Percentiles rank a stretch among this genome's conserved stretches.
These are phyloP conservation scores for Ceratocystis cubensis DNA, from an alignment of 2,329 filamentous ascomycete species.

Conservation along the genomic window DNA sequence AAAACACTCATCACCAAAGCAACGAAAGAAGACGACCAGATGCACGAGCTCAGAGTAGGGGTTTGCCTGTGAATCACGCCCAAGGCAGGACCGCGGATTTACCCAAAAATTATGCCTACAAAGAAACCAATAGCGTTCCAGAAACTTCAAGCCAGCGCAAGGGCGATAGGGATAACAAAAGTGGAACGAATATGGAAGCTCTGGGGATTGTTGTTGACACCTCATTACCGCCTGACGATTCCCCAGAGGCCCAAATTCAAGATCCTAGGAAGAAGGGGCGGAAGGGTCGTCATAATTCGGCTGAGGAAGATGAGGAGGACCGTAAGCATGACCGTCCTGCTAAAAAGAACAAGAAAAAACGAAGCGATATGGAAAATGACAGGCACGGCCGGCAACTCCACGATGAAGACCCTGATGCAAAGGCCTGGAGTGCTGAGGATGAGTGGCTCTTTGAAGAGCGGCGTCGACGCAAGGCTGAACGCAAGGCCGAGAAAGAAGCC, in stretches of 20 bases:
- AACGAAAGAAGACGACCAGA: not conserved
- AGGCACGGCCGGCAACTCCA: constrained; percentile 1
- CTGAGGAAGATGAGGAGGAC: constrained; percentile 13
- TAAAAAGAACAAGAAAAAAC: constrained; percentile 15
- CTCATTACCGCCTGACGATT: not conserved
- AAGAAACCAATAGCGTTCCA: not conserved
- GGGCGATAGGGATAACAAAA: not conserved
- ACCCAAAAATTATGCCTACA: not conserved
- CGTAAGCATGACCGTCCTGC: not conserved
- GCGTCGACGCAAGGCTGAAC: constrained; percentile 15
- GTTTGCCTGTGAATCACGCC: not conserved
- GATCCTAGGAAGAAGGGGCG: constrained; percentile 5
- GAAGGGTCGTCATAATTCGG: constrained; percentile 8
- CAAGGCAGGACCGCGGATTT: not conserved
- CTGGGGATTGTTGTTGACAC: constrained; percentile 16
- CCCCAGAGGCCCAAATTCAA: not conserved
- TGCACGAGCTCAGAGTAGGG: not conserved
- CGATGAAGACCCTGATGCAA: constrained; percentile 14
- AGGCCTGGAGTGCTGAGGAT: constrained; percentile 17
- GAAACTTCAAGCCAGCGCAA: not conserved
- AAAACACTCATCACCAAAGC: not conserved
- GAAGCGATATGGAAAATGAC: constrained; percentile 8
- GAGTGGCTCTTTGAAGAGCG: constrained; percentile 17
- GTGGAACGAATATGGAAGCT: constrained; percentile 1
- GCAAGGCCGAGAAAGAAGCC: constrained; percentile 19